Conservation (phyloP, 1,284 basidiomycete genomes). For the Ustilago bromivora region DNA sequence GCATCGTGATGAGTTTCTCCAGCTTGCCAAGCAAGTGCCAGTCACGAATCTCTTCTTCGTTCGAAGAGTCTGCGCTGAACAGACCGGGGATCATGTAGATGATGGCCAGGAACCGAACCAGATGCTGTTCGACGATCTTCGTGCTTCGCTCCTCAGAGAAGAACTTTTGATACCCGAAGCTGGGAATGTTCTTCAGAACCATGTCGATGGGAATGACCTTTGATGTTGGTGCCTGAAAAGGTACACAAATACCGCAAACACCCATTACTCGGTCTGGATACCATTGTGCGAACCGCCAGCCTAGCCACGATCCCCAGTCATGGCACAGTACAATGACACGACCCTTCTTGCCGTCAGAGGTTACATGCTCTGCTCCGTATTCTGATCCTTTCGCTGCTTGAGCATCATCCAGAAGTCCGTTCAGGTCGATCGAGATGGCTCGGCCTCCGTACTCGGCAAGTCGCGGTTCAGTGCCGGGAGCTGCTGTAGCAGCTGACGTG, state of each 20-base stretch:
- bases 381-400: conserved; percentile 39
- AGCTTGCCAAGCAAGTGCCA: conserved; percentile 54
- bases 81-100: conserved; percentile 54
- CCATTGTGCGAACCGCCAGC: conserved; percentile 57
- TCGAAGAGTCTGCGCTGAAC: conserved; percentile 40
- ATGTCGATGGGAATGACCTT: conserved; percentile 42
- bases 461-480: conserved; percentile 23
- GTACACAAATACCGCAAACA: conserved; percentile 55
- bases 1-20: conserved; percentile 51
- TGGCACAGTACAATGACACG: conserved; percentile 58
- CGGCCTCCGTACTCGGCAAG: conserved; percentile 59
- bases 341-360: conserved; percentile 40
- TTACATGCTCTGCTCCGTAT: conserved; percentile 40
- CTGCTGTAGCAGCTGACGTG: conserved; percentile 29
- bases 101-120: conserved; percentile 55
- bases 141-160: conserved; percentile 55
- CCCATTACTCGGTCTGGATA: conserved; percentile 54
- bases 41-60: conserved; percentile 39
- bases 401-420: conserved; percentile 55
- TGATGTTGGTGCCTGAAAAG: conserved; percentile 46
- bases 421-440: conserved; percentile 54
- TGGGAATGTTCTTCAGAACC: conserved; percentile 45
- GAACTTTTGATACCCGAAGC: conserved; percentile 62
- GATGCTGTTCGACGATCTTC: conserved; percentile 56
- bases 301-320: conserved; percentile 62